Percentiles rank a stretch among this genome's conserved stretches.
Evolutionary conservation across 306 rosid species (phyloP).

Genomic region (Calophaca sinica): DNA sequence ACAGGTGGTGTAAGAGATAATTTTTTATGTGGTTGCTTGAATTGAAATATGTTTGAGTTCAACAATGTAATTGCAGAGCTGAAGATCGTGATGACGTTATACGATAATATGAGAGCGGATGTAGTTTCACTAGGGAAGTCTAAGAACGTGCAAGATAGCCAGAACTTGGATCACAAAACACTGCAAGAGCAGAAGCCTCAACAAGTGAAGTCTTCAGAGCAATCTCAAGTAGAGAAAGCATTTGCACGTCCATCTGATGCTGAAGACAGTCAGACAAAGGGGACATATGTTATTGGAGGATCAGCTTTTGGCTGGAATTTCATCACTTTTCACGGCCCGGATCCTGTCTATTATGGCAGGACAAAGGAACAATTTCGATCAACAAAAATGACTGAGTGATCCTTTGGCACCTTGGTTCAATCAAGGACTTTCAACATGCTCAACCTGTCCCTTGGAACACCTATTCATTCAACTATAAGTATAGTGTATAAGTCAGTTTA

Average conservation of each 20-base stretch:
- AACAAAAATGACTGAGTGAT: conserved; percentile 29
- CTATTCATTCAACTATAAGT: conserved; percentile 1
- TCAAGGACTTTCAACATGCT: conserved; percentile 25
- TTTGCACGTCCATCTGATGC: conserved; percentile 48
- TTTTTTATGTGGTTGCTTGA: neutral
- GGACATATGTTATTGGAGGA: conserved; percentile 81
- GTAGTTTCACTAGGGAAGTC: conserved; percentile 31
- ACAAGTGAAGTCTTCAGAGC: conserved; percentile 17
- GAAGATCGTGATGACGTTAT: conserved; percentile 63
- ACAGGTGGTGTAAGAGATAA: neutral
- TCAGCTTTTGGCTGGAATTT: conserved; percentile 97
- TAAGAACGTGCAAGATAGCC: conserved; percentile 46
- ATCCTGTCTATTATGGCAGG: conserved; percentile 72
- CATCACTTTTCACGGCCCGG: conserved; percentile 59
- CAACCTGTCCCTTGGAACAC: conserved; percentile 8
- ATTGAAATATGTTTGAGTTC: conserved; percentile 24
- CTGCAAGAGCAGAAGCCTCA: conserved; percentile 42
- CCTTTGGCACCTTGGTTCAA: conserved; percentile 6
- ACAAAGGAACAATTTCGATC: conserved; percentile 74
- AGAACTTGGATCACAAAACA: conserved; percentile 47
- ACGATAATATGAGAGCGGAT: conserved; percentile 50
- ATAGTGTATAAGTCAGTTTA: neutral
- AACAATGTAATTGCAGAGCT: conserved; percentile 65
- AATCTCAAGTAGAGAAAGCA: conserved; percentile 41
- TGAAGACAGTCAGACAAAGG: conserved; percentile 55